A percentile compares a stretch with the other conserved stretches of the same genome.
These are phyloP conservation scores for Coemansia sp. DNA, from an alignment of 192 early-diverging fungal genomes.

Conservation along the genomic window DNA sequence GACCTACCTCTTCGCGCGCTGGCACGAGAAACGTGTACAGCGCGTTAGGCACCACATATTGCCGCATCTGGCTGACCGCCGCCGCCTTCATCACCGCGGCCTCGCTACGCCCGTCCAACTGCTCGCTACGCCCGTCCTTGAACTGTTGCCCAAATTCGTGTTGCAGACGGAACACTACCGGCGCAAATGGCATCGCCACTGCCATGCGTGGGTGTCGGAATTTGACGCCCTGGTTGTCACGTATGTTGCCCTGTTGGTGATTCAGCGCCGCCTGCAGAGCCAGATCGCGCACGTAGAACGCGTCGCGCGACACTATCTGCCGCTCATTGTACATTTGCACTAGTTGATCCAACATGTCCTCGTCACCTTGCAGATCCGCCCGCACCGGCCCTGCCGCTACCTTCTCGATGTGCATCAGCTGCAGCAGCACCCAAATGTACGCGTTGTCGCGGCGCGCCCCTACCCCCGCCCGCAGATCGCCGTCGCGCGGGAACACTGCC, in stretches of 20 bases:
- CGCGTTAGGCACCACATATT: slow-evolving; percentile 46
- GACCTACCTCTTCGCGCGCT: slow-evolving; percentile 27
- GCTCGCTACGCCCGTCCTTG: slow-evolving; percentile 36
- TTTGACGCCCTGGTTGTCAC: slow-evolving; percentile 67
- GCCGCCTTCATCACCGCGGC: slow-evolving; percentile 45
- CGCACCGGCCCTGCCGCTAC: slow-evolving; percentile 59
- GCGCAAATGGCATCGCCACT: slow-evolving; percentile 61
- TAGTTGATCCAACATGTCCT: slow-evolving; percentile 69
- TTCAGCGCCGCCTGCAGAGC: slow-evolving; percentile 70
- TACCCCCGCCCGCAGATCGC: slow-evolving; percentile 48
- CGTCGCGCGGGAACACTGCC: slow-evolving; percentile 57
- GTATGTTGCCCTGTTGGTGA: slow-evolving; percentile 63
- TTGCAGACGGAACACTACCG: slow-evolving; percentile 39
- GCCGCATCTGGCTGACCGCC: slow-evolving; percentile 44
- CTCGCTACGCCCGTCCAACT: slow-evolving; percentile 22
- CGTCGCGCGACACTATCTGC: slow-evolving; percentile 70
- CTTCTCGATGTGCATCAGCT: slow-evolving; percentile 69
- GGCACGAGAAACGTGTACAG: slow-evolving; percentile 54
- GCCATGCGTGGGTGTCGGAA: slow-evolving; percentile 67
- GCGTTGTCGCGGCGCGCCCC: slow-evolving; percentile 66
- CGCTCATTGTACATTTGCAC: slow-evolving; percentile 71
- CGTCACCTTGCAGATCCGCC: slow-evolving; percentile 67
- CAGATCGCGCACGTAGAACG: slow-evolving; percentile 72
- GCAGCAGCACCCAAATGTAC: slow-evolving; percentile 70
- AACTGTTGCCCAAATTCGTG: slow-evolving; percentile 44